Conservation (phyloP, 2,329 filamentous ascomycete species). For the Zasmidium citrigriseum region DNA sequence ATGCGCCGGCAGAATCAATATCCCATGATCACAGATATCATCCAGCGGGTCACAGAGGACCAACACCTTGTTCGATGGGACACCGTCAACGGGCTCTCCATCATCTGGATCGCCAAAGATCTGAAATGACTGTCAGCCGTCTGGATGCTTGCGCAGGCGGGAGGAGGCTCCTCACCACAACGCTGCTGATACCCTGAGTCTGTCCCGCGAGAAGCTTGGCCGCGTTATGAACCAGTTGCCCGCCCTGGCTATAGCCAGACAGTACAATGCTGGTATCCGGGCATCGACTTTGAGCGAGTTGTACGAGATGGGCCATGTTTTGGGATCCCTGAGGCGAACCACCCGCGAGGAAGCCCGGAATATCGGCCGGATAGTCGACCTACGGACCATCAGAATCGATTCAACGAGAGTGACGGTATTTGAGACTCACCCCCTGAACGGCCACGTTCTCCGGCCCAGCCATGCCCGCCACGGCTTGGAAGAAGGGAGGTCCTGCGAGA, state of each 20-base stretch:
- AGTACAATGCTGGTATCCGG: slow-evolving; percentile 26
- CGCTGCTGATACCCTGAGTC: slow-evolving; percentile 16
- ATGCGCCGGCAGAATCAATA: slow-evolving; percentile 36
- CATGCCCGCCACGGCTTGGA: slow-evolving; percentile 37
- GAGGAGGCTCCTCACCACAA: slow-evolving; percentile 14
- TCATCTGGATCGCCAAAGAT: slow-evolving; percentile 43
- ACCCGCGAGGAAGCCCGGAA: slow-evolving; percentile 11
- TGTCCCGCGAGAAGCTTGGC: slow-evolving; percentile 1
- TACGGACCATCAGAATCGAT: not conserved
- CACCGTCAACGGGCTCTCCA: slow-evolving; percentile 34
- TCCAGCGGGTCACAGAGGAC: slow-evolving; percentile 39
- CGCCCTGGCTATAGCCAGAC: slow-evolving; percentile 27
- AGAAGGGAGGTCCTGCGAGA: slow-evolving; percentile 54
- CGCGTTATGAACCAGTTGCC: slow-evolving; percentile 23
- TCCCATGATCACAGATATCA: slow-evolving; percentile 36
- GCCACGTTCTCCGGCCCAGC: slow-evolving; percentile 45
- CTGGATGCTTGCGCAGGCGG: not conserved
- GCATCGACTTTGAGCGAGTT: slow-evolving; percentile 18
- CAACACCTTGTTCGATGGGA: slow-evolving; percentile 34
- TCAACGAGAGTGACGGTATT: not conserved
- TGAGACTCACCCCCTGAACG: slow-evolving; percentile 52
- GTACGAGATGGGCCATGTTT: slow-evolving; percentile 21
- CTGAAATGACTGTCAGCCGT: slow-evolving; percentile 14
- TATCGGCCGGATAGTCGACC: slow-evolving; percentile 11
- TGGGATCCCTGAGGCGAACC: slow-evolving; percentile 19